Evolutionary conservation across 225 moss, liverwort and hornwort species (phyloP).

Genomic region (Takakia lepidozioides): DNA sequence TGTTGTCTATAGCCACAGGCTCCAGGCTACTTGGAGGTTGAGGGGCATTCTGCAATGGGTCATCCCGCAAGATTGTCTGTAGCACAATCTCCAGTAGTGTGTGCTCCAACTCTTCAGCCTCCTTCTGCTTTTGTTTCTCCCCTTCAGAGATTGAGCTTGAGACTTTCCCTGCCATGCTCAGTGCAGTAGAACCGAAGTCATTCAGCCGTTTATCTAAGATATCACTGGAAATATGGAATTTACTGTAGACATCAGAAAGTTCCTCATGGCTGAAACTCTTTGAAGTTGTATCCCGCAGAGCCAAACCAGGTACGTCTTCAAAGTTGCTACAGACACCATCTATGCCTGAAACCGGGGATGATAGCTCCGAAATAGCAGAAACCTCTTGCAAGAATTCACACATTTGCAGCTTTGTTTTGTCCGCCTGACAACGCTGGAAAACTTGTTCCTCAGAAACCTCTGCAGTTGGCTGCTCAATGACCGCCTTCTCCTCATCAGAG

Average conservation of each 20-base stretch:
- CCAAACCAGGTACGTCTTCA: slow-evolving; percentile 13
- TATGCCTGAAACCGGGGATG: no score
- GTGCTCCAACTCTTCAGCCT: slow-evolving; percentile 30
- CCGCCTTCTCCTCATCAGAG: slow-evolving; percentile 1
- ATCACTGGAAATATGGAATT: no score
- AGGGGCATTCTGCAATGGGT: slow-evolving; percentile 18
- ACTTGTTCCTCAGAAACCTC: neutral
- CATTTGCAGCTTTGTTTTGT: slow-evolving; percentile 1
- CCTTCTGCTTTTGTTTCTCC: slow-evolving; percentile 11
- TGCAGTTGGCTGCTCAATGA: slow-evolving; percentile 4
- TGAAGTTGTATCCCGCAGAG: slow-evolving; percentile 15
- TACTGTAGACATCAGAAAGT: no score
- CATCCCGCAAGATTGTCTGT: slow-evolving; percentile 28
- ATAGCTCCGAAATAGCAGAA: no score
- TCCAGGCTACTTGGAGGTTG: slow-evolving; percentile 2
- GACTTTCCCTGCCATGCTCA: slow-evolving; percentile 14
- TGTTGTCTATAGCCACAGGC: slow-evolving; percentile 16
- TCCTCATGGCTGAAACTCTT: slow-evolving; percentile 10
- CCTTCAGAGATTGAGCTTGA: slow-evolving; percentile 8
- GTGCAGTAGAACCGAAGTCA: slow-evolving; percentile 1
- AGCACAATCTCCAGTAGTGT: slow-evolving; percentile 42
- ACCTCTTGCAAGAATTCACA: slow-evolving; percentile 2
- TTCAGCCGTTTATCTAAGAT: slow-evolving; percentile 12
- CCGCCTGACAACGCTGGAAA: slow-evolving; percentile 2
- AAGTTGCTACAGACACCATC: neutral